Base-by-base conservation (phyloP, 129 eudicot species). In the Deinandra increscens region DNA sequence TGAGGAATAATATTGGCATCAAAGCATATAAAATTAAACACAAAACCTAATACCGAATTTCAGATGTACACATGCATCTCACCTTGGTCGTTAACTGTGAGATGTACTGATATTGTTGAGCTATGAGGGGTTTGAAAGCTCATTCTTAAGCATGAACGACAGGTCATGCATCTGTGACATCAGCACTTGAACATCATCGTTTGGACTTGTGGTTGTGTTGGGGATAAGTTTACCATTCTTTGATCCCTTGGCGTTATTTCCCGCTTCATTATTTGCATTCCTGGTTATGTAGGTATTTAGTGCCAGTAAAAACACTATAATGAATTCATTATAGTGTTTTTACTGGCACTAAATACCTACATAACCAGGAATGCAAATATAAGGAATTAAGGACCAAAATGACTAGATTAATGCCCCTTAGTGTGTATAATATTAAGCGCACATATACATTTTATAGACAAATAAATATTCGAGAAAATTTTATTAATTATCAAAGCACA, bases 121-220 rank as follows among this genome's bases (percentile, higher is more conserved):
- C 46, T 61, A 79, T 4, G 87, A 68, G 10, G 93, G 90, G 12
- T 85, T 12, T 33, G 85, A 78, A 62, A 84, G 88, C 63, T 81
- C 76, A 17, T 67, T 77, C 66, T 79, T 75, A 29, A 91, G 94
- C 94, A 82, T 91, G 81, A 91, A 88, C 20, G 93, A 91, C 37
- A 91, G 78, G 76, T 88, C 94, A 68, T 85, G 94, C 96, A 88
- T 91, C 81, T 88, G 84, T 2, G 88, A 91, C 75, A 91, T 66
- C 75, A 85, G 75, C 75, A 63, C 64, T 70, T 80, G 79, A 7
- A 76, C 84, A 15, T 75, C 91, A 70, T 77, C 76, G 53, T 74
- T 75, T 3, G 34, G 15, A 58, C 71, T 38, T 3, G 60, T 34
- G 13, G 68, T 64, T 56, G 68, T 59, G 37, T 6, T 72, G 3